Evolutionary conservation across 176 grass and related monocot species (phyloP).

Genomic region (Musa beccarii): DNA sequence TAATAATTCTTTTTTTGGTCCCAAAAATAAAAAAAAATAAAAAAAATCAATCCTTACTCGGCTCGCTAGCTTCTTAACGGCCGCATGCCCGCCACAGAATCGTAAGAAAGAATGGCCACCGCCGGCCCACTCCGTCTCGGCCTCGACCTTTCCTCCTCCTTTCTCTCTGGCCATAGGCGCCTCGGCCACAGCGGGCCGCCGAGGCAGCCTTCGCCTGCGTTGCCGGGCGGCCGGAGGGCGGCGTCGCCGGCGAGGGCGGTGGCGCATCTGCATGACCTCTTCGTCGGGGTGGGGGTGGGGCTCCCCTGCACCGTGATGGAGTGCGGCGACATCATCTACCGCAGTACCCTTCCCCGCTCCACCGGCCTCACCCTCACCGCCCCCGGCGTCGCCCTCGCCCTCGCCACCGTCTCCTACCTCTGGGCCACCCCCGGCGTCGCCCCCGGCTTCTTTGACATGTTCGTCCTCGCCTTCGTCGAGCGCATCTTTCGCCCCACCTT

Average conservation of each 20-base stretch:
- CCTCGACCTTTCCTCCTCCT: slow-evolving; percentile 18
- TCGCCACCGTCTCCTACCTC: slow-evolving; percentile 59
- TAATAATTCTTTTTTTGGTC: too few relatives aligned
- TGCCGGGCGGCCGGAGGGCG: slow-evolving; percentile 2
- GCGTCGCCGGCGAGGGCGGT: slow-evolving; percentile 27
- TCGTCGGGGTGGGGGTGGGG: slow-evolving; percentile 85
- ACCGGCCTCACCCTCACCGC: slow-evolving; percentile 69
- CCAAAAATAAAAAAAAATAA: background rate
- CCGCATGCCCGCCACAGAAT: background rate
- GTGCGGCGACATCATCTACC: slow-evolving; percentile 97
- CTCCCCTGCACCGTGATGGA: slow-evolving; percentile 97
- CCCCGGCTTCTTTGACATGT: slow-evolving; percentile 98
- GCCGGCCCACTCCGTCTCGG: slow-evolving; percentile 10
- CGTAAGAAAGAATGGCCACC: slow-evolving; percentile 4
- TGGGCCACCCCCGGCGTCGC: slow-evolving; percentile 91
- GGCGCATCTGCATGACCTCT: slow-evolving; percentile 49
- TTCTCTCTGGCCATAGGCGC: slow-evolving; percentile 14
- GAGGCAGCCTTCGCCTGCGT: slow-evolving; percentile 20
- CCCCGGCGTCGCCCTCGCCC: slow-evolving; percentile 52
- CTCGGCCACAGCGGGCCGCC: background rate
- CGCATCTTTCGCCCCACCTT: slow-evolving; percentile 65
- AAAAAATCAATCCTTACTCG: background rate
- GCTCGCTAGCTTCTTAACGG: background rate
- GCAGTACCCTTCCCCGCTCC: slow-evolving; percentile 77
- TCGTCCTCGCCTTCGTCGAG: slow-evolving; percentile 75